Percentiles rank a stretch among this genome's conserved stretches.
Evolutionary conservation across 2,329 filamentous ascomycete species (phyloP).

Genomic region (Spiromastix sp.): DNA sequence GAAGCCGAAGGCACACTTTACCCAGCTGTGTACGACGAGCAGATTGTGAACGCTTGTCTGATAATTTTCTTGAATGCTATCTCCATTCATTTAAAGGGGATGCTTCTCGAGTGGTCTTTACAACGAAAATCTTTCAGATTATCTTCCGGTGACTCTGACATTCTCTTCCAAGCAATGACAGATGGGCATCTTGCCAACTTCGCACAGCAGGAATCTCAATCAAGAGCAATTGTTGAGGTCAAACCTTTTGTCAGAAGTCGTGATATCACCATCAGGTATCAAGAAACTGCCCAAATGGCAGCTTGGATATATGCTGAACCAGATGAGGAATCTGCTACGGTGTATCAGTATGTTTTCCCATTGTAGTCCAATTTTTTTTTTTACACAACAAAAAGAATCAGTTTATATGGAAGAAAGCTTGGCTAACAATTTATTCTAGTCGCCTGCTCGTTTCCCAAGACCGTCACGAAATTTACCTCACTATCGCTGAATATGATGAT

Average conservation of each 20-base stretch:
- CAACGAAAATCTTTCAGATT: too few relatives aligned
- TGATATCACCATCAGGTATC: background rate
- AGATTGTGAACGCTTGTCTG: too few relatives aligned
- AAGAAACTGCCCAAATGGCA: constrained; percentile 10
- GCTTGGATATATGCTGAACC: constrained; percentile 8
- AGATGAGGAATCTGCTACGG: constrained; percentile 1
- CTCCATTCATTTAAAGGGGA: too few relatives aligned
- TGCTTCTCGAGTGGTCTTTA: too few relatives aligned
- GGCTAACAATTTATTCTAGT: constrained; percentile 1
- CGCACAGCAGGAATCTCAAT: background rate
- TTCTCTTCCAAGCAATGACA: constrained; percentile 4
- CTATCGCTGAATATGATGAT: constrained; percentile 6
- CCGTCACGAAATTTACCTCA: constrained; percentile 7
- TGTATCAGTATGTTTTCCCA: background rate
- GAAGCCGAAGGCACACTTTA: too few relatives aligned
- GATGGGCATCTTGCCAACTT: constrained; percentile 7
- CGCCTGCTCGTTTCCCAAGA: constrained; percentile 9
- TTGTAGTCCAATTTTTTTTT: background rate
- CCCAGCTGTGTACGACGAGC: too few relatives aligned
- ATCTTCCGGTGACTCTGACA: too few relatives aligned
- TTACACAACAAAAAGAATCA: background rate
- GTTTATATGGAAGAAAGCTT: background rate
- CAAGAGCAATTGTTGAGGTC: constrained; percentile 7
- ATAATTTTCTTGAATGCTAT: too few relatives aligned
- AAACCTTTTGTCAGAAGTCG: constrained; percentile 1